Conservation (phyloP, 1,139 yeast genomes). For the Debaryomycetaceae sp. region DNA sequence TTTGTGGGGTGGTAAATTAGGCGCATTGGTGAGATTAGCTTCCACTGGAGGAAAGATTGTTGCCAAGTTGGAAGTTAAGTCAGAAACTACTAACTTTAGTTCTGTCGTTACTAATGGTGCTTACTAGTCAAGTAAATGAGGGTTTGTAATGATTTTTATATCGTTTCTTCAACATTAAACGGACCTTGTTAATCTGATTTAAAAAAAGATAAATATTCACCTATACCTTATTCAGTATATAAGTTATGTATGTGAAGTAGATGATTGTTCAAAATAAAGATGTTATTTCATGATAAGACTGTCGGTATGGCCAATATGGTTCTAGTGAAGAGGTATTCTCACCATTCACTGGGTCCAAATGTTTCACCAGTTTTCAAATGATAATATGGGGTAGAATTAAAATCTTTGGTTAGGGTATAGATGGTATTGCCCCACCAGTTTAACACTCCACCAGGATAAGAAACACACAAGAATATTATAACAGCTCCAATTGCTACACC, state of each 20-base stretch:
- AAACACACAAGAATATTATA: slow-evolving; percentile 37
- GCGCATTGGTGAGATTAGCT: slow-evolving; percentile 68
- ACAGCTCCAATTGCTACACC: slow-evolving; percentile 42
- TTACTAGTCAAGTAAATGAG: background rate
- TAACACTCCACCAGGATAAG: slow-evolving; percentile 21
- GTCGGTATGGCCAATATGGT: no score
- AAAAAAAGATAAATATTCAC: background rate
- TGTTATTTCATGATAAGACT: no score
- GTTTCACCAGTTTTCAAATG: slow-evolving; percentile 27
- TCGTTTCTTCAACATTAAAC: background rate
- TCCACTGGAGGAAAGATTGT: slow-evolving; percentile 67
- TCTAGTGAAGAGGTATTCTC: slow-evolving; percentile 7
- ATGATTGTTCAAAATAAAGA: no score
- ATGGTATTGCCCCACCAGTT: slow-evolving; percentile 39
- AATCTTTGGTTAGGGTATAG: slow-evolving; percentile 14
- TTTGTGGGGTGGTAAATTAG: slow-evolving; percentile 69
- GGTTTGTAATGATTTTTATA: background rate
- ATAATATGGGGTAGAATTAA: slow-evolving; percentile 21
- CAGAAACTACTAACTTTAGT: slow-evolving; percentile 53
- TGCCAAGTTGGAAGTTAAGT: slow-evolving; percentile 69
- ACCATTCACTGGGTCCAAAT: slow-evolving; percentile 41
- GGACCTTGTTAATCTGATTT: background rate
- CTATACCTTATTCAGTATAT: no score
- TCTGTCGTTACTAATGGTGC: slow-evolving; percentile 45
- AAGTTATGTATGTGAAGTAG: no score